Evolutionary conservation across 2,329 filamentous ascomycete genomes (phyloP).

Genomic region (Drechslera avenae): DNA sequence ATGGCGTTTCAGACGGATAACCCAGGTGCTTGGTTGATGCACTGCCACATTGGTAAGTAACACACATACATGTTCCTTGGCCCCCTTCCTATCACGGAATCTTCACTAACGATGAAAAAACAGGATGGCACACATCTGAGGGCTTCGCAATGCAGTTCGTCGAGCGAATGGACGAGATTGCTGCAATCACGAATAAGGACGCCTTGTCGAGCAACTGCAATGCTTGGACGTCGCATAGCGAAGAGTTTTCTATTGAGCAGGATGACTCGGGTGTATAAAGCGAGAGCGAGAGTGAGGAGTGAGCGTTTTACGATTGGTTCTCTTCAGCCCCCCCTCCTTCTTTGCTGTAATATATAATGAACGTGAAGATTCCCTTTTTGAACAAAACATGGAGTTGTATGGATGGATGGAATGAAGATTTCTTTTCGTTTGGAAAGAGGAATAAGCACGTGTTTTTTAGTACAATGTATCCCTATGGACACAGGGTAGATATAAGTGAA

Average conservation of each 20-base stretch:
- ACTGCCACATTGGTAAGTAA: conserved; percentile 44
- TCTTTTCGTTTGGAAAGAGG: too few species aligned
- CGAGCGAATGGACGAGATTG: conserved; percentile 37
- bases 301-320: too few species aligned
- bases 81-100: background rate
- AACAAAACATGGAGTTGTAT: too few species aligned
- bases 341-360: too few species aligned
- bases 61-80: background rate
- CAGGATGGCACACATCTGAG: conserved; percentile 41
- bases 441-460: too few species aligned
- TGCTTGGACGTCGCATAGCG: conserved; percentile 21
- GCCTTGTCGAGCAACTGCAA: conserved; percentile 15
- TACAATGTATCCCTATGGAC: too few species aligned
- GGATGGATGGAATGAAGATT: too few species aligned
- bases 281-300: too few species aligned
- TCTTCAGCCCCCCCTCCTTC: too few species aligned
- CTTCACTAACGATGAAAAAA: background rate
- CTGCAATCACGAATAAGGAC: conserved; percentile 19
- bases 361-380: too few species aligned
- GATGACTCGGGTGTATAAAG: conserved; percentile 36
- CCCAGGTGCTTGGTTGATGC: conserved; percentile 46
- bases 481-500: too few species aligned
- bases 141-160: conserved; percentile 44
- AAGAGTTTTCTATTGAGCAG: conserved; percentile 23
- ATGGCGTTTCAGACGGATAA: conserved; percentile 46